phyloP scores from a whole-genome alignment of 2,329 filamentous ascomycete species.

The Aspergillus flavus region DNA sequence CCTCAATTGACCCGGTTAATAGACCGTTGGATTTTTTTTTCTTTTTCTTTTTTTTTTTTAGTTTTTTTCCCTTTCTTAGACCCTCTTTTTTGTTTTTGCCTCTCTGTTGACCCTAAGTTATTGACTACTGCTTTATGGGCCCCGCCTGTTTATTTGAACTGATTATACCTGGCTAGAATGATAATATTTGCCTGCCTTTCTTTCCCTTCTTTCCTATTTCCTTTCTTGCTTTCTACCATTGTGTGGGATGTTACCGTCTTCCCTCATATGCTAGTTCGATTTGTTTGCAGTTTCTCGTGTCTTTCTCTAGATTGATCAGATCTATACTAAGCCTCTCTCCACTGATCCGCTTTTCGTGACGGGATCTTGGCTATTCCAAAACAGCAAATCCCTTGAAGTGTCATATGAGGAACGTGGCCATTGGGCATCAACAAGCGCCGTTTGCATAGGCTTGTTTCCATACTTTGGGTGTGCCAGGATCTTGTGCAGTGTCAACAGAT shows the following conservation, averaged over 20 bases:
- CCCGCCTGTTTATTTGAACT: conserved; percentile 37
- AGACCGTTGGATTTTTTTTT: conserved; percentile 10
- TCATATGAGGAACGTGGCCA: conserved; percentile 22
- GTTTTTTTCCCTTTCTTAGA: conserved; percentile 8
- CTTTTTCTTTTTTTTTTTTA: conserved; percentile 10
- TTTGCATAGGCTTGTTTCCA: conserved; percentile 20
- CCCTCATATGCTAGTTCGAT: conserved; percentile 16
- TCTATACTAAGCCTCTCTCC: conserved; percentile 15
- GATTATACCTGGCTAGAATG: conserved; percentile 31
- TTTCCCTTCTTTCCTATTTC: conserved; percentile 19
- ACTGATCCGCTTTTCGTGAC: background rate
- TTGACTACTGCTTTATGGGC: conserved; percentile 24
- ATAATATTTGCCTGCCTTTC: conserved; percentile 12
- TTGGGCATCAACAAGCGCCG: conserved; percentile 29
- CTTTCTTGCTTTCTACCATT: conserved; percentile 15
- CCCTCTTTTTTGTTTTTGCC: conserved; percentile 13
- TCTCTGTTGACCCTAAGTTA: conserved; percentile 12
- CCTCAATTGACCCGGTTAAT: conserved; percentile 24
- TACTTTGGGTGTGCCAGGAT: conserved; percentile 21
- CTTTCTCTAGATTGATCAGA: conserved; percentile 11
- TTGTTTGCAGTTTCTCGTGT: conserved; percentile 12
- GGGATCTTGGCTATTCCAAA: conserved; percentile 12
- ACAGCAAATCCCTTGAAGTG: conserved; percentile 13
- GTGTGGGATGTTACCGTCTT: conserved; percentile 16
- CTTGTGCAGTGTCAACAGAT: conserved; percentile 22